A percentile compares a stretch with the other conserved stretches of the same genome.
These are phyloP conservation scores for Flaveria floridana DNA, from an alignment of 140 eudicot genomes.

Conservation along the genomic window DNA sequence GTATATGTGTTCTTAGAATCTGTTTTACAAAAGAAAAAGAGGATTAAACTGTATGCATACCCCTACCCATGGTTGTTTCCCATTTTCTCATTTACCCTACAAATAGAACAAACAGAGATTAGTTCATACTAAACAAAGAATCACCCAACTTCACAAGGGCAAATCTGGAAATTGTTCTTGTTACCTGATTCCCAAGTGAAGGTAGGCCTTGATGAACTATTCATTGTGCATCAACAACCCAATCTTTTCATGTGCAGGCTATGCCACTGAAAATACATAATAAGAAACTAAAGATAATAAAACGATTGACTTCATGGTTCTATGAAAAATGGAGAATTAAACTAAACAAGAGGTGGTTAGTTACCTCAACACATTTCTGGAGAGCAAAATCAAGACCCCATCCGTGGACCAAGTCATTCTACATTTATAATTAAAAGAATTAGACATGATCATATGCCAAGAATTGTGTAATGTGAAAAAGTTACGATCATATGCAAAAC, in stretches of 20 bases:
- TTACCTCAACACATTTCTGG: conserved; percentile 81
- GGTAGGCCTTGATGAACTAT: conserved; percentile 80
- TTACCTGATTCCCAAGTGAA: conserved; percentile 86
- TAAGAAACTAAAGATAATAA: not conserved
- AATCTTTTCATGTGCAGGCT: conserved; percentile 92
- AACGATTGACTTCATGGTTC: not conserved
- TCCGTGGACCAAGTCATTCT: conserved; percentile 95
- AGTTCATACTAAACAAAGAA: not conserved
- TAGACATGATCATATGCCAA: conserved; percentile 16
- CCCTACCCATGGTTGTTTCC: conserved; percentile 78
- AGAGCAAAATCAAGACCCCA: conserved; percentile 98
- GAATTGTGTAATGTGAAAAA: conserved; percentile 13
- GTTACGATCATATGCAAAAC: not conserved
- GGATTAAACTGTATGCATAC: conserved; percentile 38
- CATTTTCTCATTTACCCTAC: conserved; percentile 62
- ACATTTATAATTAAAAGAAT: conserved; percentile 24
- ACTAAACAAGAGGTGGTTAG: conserved; percentile 1
- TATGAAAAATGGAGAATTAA: not conserved
- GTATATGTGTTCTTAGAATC: not conserved
- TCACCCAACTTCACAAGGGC: conserved; percentile 9
- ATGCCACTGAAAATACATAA: conserved; percentile 7
- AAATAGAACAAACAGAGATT: conserved; percentile 25
- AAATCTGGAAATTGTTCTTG: conserved; percentile 21
- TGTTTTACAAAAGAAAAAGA: not conserved
- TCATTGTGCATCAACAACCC: conserved; percentile 99